Percentiles rank a stretch among this genome's conserved stretches.
These are phyloP conservation scores for Globisporangium paroecandrum DNA, from an alignment of 352 stramenopile genomes.

Conservation along the genomic window DNA sequence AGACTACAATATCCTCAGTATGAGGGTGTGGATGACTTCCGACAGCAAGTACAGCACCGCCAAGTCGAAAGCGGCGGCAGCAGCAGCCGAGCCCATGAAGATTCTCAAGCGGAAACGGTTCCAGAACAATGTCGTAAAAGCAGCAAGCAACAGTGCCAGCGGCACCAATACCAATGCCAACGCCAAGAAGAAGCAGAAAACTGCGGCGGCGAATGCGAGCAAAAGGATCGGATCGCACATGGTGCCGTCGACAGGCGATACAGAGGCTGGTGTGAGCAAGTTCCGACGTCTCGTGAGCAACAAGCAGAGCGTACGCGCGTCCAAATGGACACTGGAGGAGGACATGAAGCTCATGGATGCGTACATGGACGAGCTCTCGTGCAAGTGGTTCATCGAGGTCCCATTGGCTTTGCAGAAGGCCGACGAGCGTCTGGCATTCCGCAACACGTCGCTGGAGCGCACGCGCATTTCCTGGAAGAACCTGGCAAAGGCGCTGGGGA, in stretches of 20 bases:
- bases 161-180: neutral
- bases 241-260: constrained; percentile 28
- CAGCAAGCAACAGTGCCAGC: constrained; percentile 7
- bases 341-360: constrained; percentile 64
- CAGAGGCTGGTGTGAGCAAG: constrained; percentile 32
- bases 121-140: constrained; percentile 19
- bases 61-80: constrained; percentile 49
- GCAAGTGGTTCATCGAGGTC: constrained; percentile 76
- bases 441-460: constrained; percentile 45
- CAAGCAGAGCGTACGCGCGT: constrained; percentile 51
- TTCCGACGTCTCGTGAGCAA: constrained; percentile 43
- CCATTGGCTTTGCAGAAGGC: constrained; percentile 59
- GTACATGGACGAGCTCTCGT: constrained; percentile 73
- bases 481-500: constrained; percentile 53
- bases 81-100: constrained; percentile 35
- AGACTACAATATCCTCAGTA: constrained; percentile 64
- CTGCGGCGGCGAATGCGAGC: neutral
- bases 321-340: constrained; percentile 61
- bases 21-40: constrained; percentile 67
- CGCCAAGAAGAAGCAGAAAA: constrained; percentile 19
- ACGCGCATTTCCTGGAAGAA: constrained; percentile 74
- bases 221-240: constrained; percentile 20
- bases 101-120: constrained; percentile 57
- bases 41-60: constrained; percentile 42
- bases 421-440: constrained; percentile 68